Evolutionary conservation across 2,329 filamentous ascomycete species (phyloP).

Genomic region (Arthrobotrys conoides): DNA sequence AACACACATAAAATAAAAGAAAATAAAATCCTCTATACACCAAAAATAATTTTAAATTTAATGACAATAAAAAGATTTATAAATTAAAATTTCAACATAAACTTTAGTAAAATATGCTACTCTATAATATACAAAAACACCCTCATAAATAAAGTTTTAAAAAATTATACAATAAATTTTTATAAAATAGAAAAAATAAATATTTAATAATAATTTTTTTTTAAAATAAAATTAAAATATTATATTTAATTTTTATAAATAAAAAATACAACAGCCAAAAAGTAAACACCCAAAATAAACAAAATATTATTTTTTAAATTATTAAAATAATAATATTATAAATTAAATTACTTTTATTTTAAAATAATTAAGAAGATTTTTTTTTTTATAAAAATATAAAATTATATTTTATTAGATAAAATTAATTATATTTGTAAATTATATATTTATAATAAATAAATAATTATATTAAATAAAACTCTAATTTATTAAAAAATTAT

Average conservation of each 20-base stretch:
- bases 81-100: slow-evolving; percentile 8
- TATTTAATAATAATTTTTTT: too few relatives aligned
- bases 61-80: background rate
- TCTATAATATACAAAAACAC: too few relatives aligned
- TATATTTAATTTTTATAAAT: too few relatives aligned
- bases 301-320: slow-evolving; percentile 26
- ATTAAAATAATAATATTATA: slow-evolving; percentile 32
- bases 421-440: slow-evolving; percentile 24
- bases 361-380: slow-evolving; percentile 24
- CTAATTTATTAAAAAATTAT: background rate
- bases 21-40: too few relatives aligned
- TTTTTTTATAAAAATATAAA: slow-evolving; percentile 1
- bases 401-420: background rate
- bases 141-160: too few relatives aligned
- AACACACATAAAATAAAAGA: too few relatives aligned
- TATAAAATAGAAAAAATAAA: too few relatives aligned
- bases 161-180: too few relatives aligned
- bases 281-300: slow-evolving; percentile 20
- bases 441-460: slow-evolving; percentile 37
- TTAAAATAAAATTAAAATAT: too few relatives aligned
- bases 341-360: slow-evolving; percentile 26
- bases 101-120: background rate
- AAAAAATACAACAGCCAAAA: slow-evolving; percentile 11
- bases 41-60: slow-evolving; percentile 8
- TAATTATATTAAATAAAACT: slow-evolving; percentile 17